phyloP scores from a whole-genome alignment of 257 asterid species.

The Thymus quinquecostatus region DNA sequence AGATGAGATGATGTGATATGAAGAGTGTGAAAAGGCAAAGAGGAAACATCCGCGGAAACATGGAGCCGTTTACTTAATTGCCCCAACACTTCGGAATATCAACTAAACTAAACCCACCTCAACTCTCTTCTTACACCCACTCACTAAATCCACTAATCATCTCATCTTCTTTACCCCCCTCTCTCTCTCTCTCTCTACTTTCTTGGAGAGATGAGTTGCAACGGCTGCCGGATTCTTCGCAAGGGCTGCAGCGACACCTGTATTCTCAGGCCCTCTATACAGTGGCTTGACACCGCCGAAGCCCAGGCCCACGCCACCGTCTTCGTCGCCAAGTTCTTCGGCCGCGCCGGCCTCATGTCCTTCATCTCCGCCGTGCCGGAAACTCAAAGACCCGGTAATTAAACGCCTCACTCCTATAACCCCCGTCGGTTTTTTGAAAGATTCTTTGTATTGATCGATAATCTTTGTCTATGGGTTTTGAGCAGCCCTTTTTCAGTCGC shows the following conservation, averaged over 20 bases:
- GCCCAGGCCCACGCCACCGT: conserved; percentile 64
- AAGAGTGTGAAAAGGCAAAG: neutral
- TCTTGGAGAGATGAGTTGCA: conserved; percentile 53
- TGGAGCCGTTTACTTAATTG: conserved; percentile 47
- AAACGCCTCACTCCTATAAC: neutral
- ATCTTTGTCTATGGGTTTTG: too few relatives aligned
- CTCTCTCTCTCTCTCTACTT: conserved; percentile 6
- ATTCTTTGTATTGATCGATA: too few relatives aligned
- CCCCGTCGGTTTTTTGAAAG: too few relatives aligned
- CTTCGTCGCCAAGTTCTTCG: conserved; percentile 67
- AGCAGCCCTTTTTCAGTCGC: conserved; percentile 56
- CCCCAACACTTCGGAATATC: conserved; percentile 54
- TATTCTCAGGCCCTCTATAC: conserved; percentile 47
- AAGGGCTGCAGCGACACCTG: conserved; percentile 63
- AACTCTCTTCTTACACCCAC: neutral
- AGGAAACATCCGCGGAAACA: conserved; percentile 52
- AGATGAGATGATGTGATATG: neutral
- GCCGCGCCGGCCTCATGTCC: conserved; percentile 71
- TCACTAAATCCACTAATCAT: neutral
- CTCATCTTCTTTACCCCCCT: neutral
- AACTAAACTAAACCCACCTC: neutral
- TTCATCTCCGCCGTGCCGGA: conserved; percentile 61
- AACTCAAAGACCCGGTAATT: conserved; percentile 50
- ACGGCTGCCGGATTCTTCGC: conserved; percentile 69
- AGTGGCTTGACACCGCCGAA: conserved; percentile 52